These are phyloP conservation scores for Yamadazyma olivae DNA, from an alignment of 805 yeast species.

Conservation along the genomic window DNA sequence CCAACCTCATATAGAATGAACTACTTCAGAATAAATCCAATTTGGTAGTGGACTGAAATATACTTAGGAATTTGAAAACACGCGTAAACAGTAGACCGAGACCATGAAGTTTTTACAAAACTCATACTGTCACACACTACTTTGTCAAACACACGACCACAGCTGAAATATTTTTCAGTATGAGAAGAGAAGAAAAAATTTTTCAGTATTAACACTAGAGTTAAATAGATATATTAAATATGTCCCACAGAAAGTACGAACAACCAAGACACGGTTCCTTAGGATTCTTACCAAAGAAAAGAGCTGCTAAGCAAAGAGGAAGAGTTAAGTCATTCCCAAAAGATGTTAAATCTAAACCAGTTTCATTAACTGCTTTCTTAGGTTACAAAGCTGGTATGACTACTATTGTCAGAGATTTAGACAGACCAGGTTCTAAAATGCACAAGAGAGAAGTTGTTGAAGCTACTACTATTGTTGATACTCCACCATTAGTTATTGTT, in stretches of 20 bases:
- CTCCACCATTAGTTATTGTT: constrained; percentile 98
- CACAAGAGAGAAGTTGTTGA: constrained; percentile 99
- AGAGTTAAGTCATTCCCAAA: constrained; percentile 98
- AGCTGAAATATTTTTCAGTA: background rate
- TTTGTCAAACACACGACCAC: too few species aligned
- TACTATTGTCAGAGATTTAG: constrained; percentile 99
- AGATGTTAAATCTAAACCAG: constrained; percentile 16
- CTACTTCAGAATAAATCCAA: too few species aligned
- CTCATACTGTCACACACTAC: too few species aligned
- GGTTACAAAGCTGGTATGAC: constrained; percentile 99
- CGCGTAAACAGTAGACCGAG: too few species aligned
- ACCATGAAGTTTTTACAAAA: too few species aligned
- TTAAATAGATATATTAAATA: too few species aligned
- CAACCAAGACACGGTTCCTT: constrained; percentile 99
- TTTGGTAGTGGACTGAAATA: too few species aligned
- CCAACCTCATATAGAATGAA: too few species aligned
- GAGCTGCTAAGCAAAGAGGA: constrained; percentile 98
- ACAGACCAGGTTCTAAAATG: constrained; percentile 99
- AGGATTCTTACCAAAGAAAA: constrained; percentile 99
- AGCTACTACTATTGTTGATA: constrained; percentile 98
- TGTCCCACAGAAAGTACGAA: constrained; percentile 99
- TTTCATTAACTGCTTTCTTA: constrained; percentile 86
- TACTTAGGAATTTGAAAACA: too few species aligned
- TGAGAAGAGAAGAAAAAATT: constrained; percentile 4
- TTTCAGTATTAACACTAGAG: constrained; percentile 3